Evolutionary conservation across 257 asterid genomes (phyloP), one percentile per base, ranked within the genome.

Genomic region (Solanum sparsipilum): DNA sequence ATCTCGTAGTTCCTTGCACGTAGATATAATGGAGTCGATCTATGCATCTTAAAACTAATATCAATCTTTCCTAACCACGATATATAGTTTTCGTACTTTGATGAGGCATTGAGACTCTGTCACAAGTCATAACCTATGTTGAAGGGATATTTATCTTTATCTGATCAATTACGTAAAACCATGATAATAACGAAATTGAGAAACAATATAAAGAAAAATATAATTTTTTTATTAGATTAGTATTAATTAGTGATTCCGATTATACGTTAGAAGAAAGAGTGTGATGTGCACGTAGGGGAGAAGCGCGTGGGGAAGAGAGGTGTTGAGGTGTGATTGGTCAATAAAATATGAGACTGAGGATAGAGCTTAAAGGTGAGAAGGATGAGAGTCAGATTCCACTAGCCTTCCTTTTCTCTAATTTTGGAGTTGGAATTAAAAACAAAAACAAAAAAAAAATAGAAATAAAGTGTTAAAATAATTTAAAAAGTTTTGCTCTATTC

Each of bases 331-430:
- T 58, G 87, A 83, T 81, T 81, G 85, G 85, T 46, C 27, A 29
- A 81, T 48, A 81, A 81, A 48, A 68, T 81, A 46, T 81, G 85
- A 48, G 85, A 81, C 29, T 29, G 29, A 81, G 85, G 85, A 81
- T 81, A 81, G 70, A 46, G 85, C 67, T 46, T 46, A 81, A 13
- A 29, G 29, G 29, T 81, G 85, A 81, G 85, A 9, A 81, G 68
- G 85, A 48, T 81, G 68, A 81, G 41, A 46, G 70, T 81, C 70
- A 29, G 18, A 31, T 46, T 46, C 70, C 85, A 46, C 68, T 41
- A 78, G n/a, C 36, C 7, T 32, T 39, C 36, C 35, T 9, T 78
- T 78, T 78, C 84, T 79, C 39, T 15, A 79, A 15, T 70, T 70
- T 29, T 31, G 23, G 11, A 68, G 9, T 65, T 65, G 16, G 15